Conservation (phyloP, 2,329 filamentous ascomycete genomes). For the Periconia digitata region DNA sequence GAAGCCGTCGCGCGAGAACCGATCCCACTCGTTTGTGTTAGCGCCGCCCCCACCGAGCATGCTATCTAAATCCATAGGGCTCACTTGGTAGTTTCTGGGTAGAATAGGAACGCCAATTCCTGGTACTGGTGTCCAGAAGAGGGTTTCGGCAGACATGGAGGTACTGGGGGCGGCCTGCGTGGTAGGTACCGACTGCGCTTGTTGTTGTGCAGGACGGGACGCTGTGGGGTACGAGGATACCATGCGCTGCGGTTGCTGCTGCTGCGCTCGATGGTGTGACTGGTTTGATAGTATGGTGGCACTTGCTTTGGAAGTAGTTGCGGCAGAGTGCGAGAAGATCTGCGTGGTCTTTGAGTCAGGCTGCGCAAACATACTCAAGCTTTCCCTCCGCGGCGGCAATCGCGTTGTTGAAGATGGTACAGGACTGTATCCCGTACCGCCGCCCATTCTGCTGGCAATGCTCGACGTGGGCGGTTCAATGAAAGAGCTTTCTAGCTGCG, state of each 20-base stretch:
- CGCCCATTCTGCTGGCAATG: slow-evolving; percentile 11
- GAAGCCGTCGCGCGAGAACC: slow-evolving; percentile 39
- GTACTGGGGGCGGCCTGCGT: slow-evolving; percentile 14
- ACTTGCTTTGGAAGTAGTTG: slow-evolving; percentile 12
- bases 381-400: slow-evolving; percentile 20
- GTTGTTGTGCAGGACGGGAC: slow-evolving; percentile 20
- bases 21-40: slow-evolving; percentile 31
- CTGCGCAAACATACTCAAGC: slow-evolving; percentile 33
- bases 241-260: slow-evolving; percentile 8
- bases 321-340: slow-evolving; percentile 15
- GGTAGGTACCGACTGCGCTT: slow-evolving; percentile 12
- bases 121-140: slow-evolving; percentile 44
- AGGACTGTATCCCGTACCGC: slow-evolving; percentile 7
- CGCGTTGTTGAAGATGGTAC: slow-evolving; percentile 4
- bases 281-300: slow-evolving; percentile 18
- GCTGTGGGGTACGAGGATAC: slow-evolving; percentile 14
- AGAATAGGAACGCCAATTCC: slow-evolving; percentile 43
- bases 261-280: slow-evolving; percentile 5
- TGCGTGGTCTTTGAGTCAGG: slow-evolving; percentile 12
- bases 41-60: no score
- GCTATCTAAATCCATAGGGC: slow-evolving; percentile 40
- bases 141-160: slow-evolving; percentile 17
- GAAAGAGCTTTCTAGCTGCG: slow-evolving; percentile 21
- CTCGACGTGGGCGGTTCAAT: slow-evolving; percentile 9
- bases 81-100: slow-evolving; percentile 26